phyloP scores from a whole-genome alignment of 2,329 filamentous ascomycete species.

The Cadophora luteo-olivacea region DNA sequence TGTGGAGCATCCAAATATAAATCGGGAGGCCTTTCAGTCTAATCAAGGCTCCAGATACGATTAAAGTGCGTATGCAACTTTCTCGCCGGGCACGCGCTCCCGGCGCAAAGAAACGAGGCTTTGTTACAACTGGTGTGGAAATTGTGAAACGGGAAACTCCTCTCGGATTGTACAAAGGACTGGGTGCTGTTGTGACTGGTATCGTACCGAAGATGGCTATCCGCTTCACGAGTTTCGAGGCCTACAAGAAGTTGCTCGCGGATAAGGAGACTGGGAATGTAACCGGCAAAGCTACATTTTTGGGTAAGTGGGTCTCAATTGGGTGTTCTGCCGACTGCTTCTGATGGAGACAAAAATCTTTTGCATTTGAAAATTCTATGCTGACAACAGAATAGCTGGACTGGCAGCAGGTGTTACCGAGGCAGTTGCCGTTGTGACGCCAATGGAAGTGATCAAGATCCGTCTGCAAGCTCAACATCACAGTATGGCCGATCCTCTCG shows the following conservation, averaged over 20 bases:
- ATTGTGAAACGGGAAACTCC: constrained; percentile 92
- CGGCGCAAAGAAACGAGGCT: constrained; percentile 84
- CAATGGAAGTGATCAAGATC: constrained; percentile 99
- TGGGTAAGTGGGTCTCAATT: constrained; percentile 55
- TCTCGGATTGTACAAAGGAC: constrained; percentile 93
- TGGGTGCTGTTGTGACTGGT: constrained; percentile 94
- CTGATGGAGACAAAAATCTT: no score
- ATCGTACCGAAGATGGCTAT: constrained; percentile 99
- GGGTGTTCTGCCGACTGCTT: neutral
- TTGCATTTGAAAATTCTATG: neutral
- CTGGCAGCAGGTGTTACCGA: constrained; percentile 94
- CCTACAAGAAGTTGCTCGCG: constrained; percentile 86
- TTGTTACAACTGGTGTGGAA: constrained; percentile 82
- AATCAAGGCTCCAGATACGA: constrained; percentile 69
- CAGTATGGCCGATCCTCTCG: constrained; percentile 95
- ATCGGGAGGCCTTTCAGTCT: neutral
- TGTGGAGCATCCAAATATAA: constrained; percentile 37
- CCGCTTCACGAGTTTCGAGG: constrained; percentile 96
- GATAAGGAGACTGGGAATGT: constrained; percentile 71
- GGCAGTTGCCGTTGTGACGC: constrained; percentile 93
- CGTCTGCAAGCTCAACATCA: constrained; percentile 97
- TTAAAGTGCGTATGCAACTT: constrained; percentile 99
- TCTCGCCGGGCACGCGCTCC: constrained; percentile 83
- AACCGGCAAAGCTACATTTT: constrained; percentile 74
- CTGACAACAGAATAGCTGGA: constrained; percentile 63